Evolutionary conservation across 768 basidiomycete species (phyloP), one percentile per base, ranked within the genome.

Genomic region (Amanita inopinata): DNA sequence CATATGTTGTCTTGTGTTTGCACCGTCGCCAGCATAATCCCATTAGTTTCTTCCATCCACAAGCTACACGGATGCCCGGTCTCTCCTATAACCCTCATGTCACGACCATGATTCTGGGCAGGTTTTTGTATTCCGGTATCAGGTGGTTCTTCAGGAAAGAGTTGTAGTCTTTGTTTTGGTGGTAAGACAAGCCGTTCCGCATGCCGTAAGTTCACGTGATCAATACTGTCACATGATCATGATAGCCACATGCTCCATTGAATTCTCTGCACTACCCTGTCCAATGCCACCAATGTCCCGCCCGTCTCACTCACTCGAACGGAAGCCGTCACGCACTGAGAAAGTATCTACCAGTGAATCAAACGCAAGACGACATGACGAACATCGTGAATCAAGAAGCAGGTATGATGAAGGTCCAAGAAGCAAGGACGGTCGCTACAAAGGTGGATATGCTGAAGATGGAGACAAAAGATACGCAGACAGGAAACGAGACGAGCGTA

Each of bases 341-440:
- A 18, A 20, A 8, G 31, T 24, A 14, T 33, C 18, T n/a, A 27
- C n/a, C 1, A 9, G 17, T 34, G 41, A 33, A 7, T 19, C 11
- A 6, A 25, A 18, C 24, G 7, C 34, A 36, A 35, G 33, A 22
- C 10, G 14, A 10, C 27, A 36, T 28, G 34, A 27, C 12, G 42
- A 36, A 12, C n/a, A 19, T 20, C 33, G 23, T 12, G 3, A 11
- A 17, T 28, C 33, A 34, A 43, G 33, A 22, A 20, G n/a, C 5
- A 35, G 42, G 28, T 35, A 36, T 20, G 34, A 27, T 17, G 33
- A 27, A 15, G 20, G 31, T 33, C 15, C 40, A 41, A 33, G 40
- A 19, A 41, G 23, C 31, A 41, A 23, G 31, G 14, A 20, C 22
- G 14, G 23, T 33, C 11, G 12, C 32, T 17, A 43, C 24, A 12